Evolutionary conservation across 257 asterid species (phyloP).

Genomic region (Przewalskia tangutica): DNA sequence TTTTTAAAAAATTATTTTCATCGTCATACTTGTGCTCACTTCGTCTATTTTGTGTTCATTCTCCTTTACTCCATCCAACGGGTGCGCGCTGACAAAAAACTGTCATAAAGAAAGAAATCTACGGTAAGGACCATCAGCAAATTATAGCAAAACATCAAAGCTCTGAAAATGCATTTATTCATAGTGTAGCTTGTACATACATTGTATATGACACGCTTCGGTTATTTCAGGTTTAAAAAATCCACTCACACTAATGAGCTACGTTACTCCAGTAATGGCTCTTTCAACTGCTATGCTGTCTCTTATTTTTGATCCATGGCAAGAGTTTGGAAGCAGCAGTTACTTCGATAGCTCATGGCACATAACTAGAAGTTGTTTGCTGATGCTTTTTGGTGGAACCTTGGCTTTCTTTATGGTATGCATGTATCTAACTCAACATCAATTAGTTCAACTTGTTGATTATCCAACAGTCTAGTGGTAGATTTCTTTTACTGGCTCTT

Average conservation of each 20-base stretch:
- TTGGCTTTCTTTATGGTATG: constrained; percentile 96
- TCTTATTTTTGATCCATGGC: constrained; percentile 89
- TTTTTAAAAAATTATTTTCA: no score
- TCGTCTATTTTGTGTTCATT: constrained; percentile 13
- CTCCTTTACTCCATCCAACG: constrained; percentile 18
- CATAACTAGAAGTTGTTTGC: constrained; percentile 63
- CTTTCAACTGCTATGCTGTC: constrained; percentile 80
- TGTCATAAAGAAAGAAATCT: constrained; percentile 78
- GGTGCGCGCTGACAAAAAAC: constrained; percentile 33
- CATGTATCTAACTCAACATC: background rate
- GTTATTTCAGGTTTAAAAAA: constrained; percentile 70
- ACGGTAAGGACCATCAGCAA: constrained; percentile 51
- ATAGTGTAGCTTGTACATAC: background rate
- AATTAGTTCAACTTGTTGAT: background rate
- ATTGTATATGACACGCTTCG: constrained; percentile 8
- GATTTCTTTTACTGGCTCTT: background rate
- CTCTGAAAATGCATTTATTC: background rate
- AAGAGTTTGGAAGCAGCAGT: constrained; percentile 46
- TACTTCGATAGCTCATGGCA: constrained; percentile 90
- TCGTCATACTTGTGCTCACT: constrained; percentile 16
- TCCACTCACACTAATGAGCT: constrained; percentile 95
- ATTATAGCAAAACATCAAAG: background rate
- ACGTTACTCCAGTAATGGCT: constrained; percentile 94
- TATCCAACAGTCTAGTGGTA: background rate
- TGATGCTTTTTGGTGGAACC: constrained; percentile 95